Evolutionary conservation across 2,329 filamentous ascomycete species (phyloP), one percentile per base, ranked within the genome.

Genomic region (Apiospora malaysiana): DNA sequence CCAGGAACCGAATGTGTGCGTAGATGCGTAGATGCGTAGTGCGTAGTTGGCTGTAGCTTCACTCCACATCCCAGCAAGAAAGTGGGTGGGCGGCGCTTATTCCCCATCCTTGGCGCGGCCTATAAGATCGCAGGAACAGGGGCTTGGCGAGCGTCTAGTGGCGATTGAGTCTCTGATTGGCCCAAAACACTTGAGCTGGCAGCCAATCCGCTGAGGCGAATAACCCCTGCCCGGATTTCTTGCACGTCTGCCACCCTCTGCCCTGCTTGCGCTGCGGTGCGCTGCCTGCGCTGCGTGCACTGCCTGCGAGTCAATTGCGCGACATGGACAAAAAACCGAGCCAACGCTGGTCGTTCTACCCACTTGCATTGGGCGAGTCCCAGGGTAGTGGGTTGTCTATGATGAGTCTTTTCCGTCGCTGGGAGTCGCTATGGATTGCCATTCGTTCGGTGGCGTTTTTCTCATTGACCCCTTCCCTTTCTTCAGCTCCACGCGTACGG

Each of bases 151-250:
- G 7, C 66, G 66, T 37, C 43, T 32, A 40, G 56, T 63, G 56
- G 32, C 56, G 18, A 63, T n/a, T 14, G 43, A 25, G 66, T 16
- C 9, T n/a, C 25, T 68, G 43, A 68, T 68, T 68, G 43, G 66
- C 43, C 18, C 43, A 47, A 68, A 68, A 68, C 46, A n/a, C 43
- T 46, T 18, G 18, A 12, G 1, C 14, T n/a, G 6, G 25, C 23
- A 68, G 66, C 66, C 66, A 68, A 68, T 68, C 66, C 66, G 56
- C 56, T 4, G 10, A 40, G 56, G 56, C 27, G 32, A 63, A 63
- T 37, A 63, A 40, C 49, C 49, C 56, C 51, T 32, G 32, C n/a
- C 18, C 3, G 37, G 18, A 5, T 25, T 27, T 14, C 37, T 16
- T 40, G 56, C 56, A 21, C 56, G 1, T 32, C 3, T 32, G 3